Base-by-base conservation (phyloP, 148 eudicot species). In the Vaccinium vitisidaea region DNA sequence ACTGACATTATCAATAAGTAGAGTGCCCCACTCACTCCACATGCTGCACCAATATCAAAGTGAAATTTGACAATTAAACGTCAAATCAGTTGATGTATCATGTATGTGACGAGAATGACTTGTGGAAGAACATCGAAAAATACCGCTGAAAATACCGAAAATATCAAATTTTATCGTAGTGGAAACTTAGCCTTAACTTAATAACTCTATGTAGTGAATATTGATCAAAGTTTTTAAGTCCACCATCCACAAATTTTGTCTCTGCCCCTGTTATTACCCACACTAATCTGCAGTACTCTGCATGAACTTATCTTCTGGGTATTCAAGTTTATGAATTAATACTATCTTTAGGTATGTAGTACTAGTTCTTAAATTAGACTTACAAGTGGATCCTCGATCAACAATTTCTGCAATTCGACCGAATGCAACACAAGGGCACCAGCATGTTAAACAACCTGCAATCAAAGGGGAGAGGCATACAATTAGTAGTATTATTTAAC, bases 21-120 rank as follows among this genome's bases (percentile, higher is more conserved):
- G 73, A 84, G 49, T 8, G 81, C 85, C 5, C 85, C 85, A n/a
- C 85, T 84, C 81, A 84, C 81, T 84, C 85, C 85, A 27, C 85
- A 84, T 61, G 85, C 85, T 84, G 75, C 81, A 84, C 6, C n/a
- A 8, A 71, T 36, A 73, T 43, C 46, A 73, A 32, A 25, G 2
- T 25, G 6, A 67, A 11, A 12, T 11, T 10, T 65, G 4, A 12
- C 14, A 10, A 3, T 36, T 36, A 43, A 43, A 43, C 0, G 46
- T 43, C 46, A 43, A 5, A 43, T 43, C 46, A 43, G 43, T 39
- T 39, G 43, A 1, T 32, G 36, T 30, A 30, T 30, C 36, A 39
- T 39, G 4, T 39, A 43, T 43, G 0, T 5, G 0, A 43, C 0
- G 46, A 43, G 46, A 43, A 43, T 43, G 46, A 43, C 2, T 43